phyloP scores from a whole-genome alignment of 1,284 basidiomycete genomes.

The Ceratobasidium sp. region DNA sequence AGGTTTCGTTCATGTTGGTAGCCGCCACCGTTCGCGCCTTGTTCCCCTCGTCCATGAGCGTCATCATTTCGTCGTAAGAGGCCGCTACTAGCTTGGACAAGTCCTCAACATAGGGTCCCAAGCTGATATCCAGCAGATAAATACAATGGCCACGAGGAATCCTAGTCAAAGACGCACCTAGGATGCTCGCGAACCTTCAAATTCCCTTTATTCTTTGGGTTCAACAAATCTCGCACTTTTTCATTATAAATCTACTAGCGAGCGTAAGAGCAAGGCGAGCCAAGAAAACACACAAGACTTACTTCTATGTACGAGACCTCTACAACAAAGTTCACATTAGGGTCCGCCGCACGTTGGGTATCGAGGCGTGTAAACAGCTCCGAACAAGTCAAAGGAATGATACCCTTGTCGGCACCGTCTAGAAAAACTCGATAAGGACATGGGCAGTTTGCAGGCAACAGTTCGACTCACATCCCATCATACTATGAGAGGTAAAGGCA shows the following conservation, averaged over 20 bases:
- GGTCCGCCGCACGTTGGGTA: slow-evolving; percentile 72
- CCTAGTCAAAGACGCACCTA: slow-evolving; percentile 58
- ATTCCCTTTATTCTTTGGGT: slow-evolving; percentile 97
- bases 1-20: slow-evolving; percentile 99
- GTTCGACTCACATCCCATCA: slow-evolving; percentile 94
- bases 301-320: slow-evolving; percentile 99
- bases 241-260: slow-evolving; percentile 90
- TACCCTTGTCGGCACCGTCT: slow-evolving; percentile 97
- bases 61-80: slow-evolving; percentile 96
- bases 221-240: slow-evolving; percentile 96
- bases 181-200: slow-evolving; percentile 97
- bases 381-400: slow-evolving; percentile 95
- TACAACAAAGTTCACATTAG: slow-evolving; percentile 84
- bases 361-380: slow-evolving; percentile 91
- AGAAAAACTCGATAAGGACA: slow-evolving; percentile 47
- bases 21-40: slow-evolving; percentile 98
- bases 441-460: slow-evolving; percentile 10
- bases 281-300: slow-evolving; percentile 48
- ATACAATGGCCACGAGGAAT: slow-evolving; percentile 5
- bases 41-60: slow-evolving; percentile 99
- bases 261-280: slow-evolving; percentile 22
- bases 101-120: slow-evolving; percentile 98
- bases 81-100: slow-evolving; percentile 93
- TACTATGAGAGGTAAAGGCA: slow-evolving; percentile 66
- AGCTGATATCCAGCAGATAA: slow-evolving; percentile 53